phyloP scores from a whole-genome alignment of 2,329 filamentous ascomycete species.

The Chaetomiaceae sp. region DNA sequence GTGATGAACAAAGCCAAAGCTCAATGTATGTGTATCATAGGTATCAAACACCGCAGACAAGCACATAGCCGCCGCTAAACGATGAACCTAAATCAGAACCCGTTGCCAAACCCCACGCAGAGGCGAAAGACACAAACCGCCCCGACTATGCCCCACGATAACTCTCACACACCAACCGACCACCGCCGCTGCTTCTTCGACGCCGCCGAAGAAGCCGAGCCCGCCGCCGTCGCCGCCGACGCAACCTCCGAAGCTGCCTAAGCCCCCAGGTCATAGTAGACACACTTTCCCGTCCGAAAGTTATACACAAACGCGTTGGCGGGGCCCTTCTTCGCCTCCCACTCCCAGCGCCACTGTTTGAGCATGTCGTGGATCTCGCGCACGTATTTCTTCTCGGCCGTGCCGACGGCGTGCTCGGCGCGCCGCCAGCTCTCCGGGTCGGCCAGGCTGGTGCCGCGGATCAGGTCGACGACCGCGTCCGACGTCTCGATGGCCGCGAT shows the following conservation, averaged over 20 bases:
- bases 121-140: background rate
- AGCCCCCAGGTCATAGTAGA: constrained; percentile 74
- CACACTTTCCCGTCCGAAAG: constrained; percentile 74
- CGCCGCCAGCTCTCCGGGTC: constrained; percentile 80
- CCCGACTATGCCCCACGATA: background rate
- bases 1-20: too few species aligned
- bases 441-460: constrained; percentile 66
- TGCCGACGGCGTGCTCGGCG: constrained; percentile 70
- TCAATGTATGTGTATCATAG: too few species aligned
- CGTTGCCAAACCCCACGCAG: background rate
- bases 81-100: background rate
- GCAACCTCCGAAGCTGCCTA: constrained; percentile 26
- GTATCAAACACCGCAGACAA: too few species aligned
- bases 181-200: background rate
- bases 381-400: constrained; percentile 74
- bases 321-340: constrained; percentile 44
- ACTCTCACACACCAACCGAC: background rate
- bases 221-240: background rate
- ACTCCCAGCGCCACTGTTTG: constrained; percentile 53
- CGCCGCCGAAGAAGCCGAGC: background rate
- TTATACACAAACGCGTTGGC: constrained; percentile 86
- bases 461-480: constrained; percentile 71
- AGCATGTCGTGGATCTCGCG: constrained; percentile 76
- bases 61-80: too few species aligned
- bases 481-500: constrained; percentile 84